Percentiles rank a stretch among this genome's conserved stretches.
phyloP scores from a whole-genome alignment of 139 green algal genomes.

The Chlorokybus atmophyticus region DNA sequence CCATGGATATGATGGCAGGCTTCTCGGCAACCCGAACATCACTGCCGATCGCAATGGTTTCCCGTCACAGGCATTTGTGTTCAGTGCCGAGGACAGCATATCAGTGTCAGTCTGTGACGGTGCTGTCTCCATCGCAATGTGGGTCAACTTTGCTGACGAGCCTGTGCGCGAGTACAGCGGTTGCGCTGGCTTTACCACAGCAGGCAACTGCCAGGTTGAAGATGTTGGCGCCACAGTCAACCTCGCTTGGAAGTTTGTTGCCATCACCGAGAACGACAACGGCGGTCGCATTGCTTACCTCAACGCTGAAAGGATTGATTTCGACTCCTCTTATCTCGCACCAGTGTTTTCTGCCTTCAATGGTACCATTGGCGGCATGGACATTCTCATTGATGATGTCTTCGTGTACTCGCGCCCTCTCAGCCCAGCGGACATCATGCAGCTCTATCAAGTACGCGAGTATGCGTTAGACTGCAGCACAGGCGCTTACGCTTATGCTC shows the following conservation, averaged over 20 bases:
- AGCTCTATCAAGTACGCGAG: conserved; percentile 6
- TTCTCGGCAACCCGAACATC: conserved; percentile 5
- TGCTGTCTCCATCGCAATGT: conserved; percentile 16
- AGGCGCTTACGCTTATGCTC: background rate
- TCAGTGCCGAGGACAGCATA: conserved; percentile 8
- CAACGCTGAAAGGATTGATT: too few relatives aligned
- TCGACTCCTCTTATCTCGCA: too few relatives aligned
- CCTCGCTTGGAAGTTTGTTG: conserved; percentile 16
- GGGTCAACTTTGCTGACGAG: conserved; percentile 7
- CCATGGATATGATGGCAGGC: background rate
- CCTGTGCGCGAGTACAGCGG: background rate
- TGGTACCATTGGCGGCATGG: conserved; percentile 5
- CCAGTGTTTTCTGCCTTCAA: background rate
- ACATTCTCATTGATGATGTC: conserved; percentile 11
- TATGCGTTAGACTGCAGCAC: conserved; percentile 1
- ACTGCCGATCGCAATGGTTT: conserved; percentile 4
- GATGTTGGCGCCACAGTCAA: conserved; percentile 6
- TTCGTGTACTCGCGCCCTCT: conserved; percentile 13
- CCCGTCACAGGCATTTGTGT: conserved; percentile 3
- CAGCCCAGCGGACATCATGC: conserved; percentile 1
- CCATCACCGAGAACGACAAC: background rate
- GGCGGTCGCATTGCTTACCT: conserved; percentile 9
- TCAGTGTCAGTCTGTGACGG: conserved; percentile 2
- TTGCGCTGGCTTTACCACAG: background rate
- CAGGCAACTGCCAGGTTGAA: too few relatives aligned